Percentiles rank a stretch among this genome's conserved stretches.
These are phyloP conservation scores for Beauveria medogensis DNA, from an alignment of 2,329 filamentous ascomycete species.

Conservation along the genomic window DNA sequence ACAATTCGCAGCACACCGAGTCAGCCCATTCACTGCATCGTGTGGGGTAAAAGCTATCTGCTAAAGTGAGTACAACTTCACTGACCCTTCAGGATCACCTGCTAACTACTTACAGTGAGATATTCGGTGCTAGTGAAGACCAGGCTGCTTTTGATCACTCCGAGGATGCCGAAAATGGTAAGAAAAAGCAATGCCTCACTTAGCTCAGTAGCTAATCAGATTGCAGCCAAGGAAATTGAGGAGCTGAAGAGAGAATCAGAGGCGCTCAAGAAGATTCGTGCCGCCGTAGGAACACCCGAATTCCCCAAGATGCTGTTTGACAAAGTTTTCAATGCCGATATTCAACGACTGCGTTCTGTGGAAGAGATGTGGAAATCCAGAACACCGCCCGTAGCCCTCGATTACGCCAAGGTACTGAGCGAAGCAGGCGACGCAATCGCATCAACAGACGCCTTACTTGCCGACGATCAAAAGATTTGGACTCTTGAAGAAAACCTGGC, in stretches of 20 bases:
- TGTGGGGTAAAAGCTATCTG: constrained; percentile 96
- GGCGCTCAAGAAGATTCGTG: constrained; percentile 73
- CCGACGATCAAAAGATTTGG: constrained; percentile 72
- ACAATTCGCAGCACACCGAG: constrained; percentile 95
- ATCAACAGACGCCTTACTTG: constrained; percentile 45
- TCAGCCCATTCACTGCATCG: constrained; percentile 96
- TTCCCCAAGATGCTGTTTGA: constrained; percentile 80
- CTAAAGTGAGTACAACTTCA: constrained; percentile 49
- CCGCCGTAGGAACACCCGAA: constrained; percentile 67
- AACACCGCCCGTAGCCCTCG: constrained; percentile 62
- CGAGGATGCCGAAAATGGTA: constrained; percentile 71
- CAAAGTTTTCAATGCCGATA: constrained; percentile 85
- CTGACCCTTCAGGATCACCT: no score
- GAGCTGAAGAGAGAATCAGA: constrained; percentile 78
- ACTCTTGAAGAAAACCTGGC: constrained; percentile 72
- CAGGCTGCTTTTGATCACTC: constrained; percentile 73
- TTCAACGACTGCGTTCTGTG: constrained; percentile 74
- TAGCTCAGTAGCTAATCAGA: constrained; percentile 10
- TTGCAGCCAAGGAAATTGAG: constrained; percentile 66
- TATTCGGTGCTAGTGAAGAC: constrained; percentile 88
- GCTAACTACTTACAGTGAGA: constrained; percentile 42
- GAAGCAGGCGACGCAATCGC: constrained; percentile 42
- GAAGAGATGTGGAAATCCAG: constrained; percentile 94
- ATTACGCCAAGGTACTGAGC: constrained; percentile 54
- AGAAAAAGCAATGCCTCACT: constrained; percentile 12